Evolutionary conservation across 177 flowering plant species (phyloP), one percentile per base, ranked within the genome.

Genomic region (Vitis hybrid): DNA sequence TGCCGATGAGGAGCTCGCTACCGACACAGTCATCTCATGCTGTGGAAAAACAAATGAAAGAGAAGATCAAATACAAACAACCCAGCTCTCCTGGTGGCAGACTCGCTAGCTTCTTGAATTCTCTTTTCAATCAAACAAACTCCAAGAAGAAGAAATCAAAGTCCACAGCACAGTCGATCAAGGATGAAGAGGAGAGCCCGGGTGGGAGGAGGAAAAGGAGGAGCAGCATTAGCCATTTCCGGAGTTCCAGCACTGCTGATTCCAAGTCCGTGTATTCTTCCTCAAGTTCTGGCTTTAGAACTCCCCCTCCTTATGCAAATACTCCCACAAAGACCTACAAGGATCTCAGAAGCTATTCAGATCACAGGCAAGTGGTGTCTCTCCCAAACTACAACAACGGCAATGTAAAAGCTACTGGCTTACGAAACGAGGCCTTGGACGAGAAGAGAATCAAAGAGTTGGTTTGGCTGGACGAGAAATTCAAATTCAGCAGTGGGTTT

Each of bases 51-150:
- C 83, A 82, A 60, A 63, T 21, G 12, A 62, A 50, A 19, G 75
- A 79, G 66, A 84, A 83, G 69, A 86, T 83, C 79, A 90, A 85
- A 56, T 64, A 72, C 81, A 93, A 86, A 83, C 94, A 88, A 51
- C 98, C 98, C 0, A 87, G 91, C 79, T 93, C 98, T 9, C 97
- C 98, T 1, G 97, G 97, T 10, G 92, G 91, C 1, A 84, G 75
- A 68, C 81, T 93, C 8, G 94, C 97, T 1, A 89, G 89, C 68
- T 91, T 93, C 74, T 68, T 93, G 72, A 91, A 88, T 62, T 90
- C 98, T 15, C 84, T 93, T 9, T 93, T 93, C 86, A 85, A 71
- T 55, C 93, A 91, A 70, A 69, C 90, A n/a, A 67, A 83, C 14
- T 84, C 90, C 0, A 93, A 86, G 83, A 93, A 89, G 84, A 91